These are phyloP conservation scores for Ephemerocybe angulata DNA, from an alignment of 768 basidiomycete species.

Conservation along the genomic window DNA sequence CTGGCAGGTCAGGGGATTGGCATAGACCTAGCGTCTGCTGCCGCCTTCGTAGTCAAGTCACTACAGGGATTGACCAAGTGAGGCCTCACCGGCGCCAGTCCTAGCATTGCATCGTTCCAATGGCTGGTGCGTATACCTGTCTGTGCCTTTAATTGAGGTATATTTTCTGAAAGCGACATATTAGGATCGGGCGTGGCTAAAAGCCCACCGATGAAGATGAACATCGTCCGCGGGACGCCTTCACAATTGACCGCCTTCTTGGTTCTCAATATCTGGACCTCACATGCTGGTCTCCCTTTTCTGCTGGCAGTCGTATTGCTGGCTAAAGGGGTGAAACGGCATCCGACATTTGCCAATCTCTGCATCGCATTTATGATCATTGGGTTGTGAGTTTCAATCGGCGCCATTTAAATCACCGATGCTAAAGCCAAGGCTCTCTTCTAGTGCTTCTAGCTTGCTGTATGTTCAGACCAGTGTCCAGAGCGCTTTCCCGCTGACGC, in stretches of 20 bases:
- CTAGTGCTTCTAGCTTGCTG: constrained; percentile 40
- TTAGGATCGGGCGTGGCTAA: background rate
- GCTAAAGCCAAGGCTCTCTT: background rate
- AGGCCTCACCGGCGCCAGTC: too few relatives aligned
- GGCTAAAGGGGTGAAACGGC: constrained; percentile 40
- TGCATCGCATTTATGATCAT: constrained; percentile 43
- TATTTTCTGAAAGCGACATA: too few relatives aligned
- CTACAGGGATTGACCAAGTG: too few relatives aligned
- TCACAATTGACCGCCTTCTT: constrained; percentile 38
- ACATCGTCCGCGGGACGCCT: constrained; percentile 42
- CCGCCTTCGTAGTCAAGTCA: too few relatives aligned
- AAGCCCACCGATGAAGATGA: constrained; percentile 17
- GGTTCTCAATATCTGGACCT: constrained; percentile 47
- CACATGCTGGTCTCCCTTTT: constrained; percentile 46
- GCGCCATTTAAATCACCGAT: background rate
- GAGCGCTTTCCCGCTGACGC: background rate
- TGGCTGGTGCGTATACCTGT: too few relatives aligned
- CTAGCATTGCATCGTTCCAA: too few relatives aligned
- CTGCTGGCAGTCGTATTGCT: constrained; percentile 36
- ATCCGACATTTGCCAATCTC: constrained; percentile 46
- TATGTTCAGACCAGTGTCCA: constrained; percentile 16
- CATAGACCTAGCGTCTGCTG: too few relatives aligned
- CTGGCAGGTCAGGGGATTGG: too few relatives aligned
- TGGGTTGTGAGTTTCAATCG: constrained; percentile 35
- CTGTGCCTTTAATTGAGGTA: too few relatives aligned